Evolutionary conservation across 192 early-diverging fungal genomes (phyloP).

Genomic region (Podila epigama): DNA sequence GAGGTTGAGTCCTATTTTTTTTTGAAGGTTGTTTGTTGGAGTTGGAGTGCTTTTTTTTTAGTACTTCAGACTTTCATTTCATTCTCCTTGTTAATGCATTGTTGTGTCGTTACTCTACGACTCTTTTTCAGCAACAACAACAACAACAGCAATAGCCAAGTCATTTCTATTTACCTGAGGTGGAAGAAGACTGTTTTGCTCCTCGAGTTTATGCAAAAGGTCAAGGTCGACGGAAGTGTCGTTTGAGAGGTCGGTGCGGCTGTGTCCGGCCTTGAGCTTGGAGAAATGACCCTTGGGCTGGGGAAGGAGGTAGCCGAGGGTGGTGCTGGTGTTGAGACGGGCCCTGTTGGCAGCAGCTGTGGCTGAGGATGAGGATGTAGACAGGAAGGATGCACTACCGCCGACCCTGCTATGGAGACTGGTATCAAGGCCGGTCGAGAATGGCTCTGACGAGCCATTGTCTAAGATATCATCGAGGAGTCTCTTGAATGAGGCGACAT

Average conservation of each 20-base stretch:
- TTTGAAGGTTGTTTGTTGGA: too few relatives aligned
- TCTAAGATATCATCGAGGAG: conserved; percentile 49
- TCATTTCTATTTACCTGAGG: conserved; percentile 58
- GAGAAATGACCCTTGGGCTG: conserved; percentile 49
- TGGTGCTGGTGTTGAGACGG: conserved; percentile 34
- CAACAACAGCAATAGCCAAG: too few relatives aligned
- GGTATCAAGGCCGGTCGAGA: conserved; percentile 37
- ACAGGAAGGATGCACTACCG: conserved; percentile 4
- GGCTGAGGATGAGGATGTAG: conserved; percentile 22
- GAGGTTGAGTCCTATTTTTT: conserved; percentile 58
- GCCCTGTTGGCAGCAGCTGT: conserved; percentile 34
- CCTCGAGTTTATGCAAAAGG: conserved; percentile 58
- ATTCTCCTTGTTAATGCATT: too few relatives aligned
- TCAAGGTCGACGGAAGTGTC: conserved; percentile 36
- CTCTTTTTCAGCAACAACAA: too few relatives aligned
- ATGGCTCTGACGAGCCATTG: conserved; percentile 36
- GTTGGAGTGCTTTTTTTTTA: too few relatives aligned
- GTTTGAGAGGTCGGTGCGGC: conserved; percentile 8
- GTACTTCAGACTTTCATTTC: too few relatives aligned
- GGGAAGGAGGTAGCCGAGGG: conserved; percentile 32
- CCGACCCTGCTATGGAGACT: conserved; percentile 31
- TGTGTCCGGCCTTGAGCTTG: conserved; percentile 25
- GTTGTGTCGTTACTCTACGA: too few relatives aligned
- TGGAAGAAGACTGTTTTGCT: conserved; percentile 63
- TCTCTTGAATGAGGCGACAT: conserved; percentile 48